Evolutionary conservation across 1,284 basidiomycete genomes (phyloP).

Genomic region (Rhodotorula sp.): DNA sequence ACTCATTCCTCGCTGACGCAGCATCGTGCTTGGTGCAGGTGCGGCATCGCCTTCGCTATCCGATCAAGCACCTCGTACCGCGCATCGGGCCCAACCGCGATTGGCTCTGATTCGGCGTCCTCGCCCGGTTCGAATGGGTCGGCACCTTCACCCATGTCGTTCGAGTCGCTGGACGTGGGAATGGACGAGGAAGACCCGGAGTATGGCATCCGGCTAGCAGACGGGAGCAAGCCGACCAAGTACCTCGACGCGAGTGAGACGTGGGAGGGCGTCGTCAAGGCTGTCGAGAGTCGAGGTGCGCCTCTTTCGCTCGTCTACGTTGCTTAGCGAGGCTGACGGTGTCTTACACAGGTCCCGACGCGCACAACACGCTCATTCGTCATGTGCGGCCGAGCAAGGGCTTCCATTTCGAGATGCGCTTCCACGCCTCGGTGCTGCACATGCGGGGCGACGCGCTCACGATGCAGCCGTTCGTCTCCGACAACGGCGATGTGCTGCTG

Average conservation of each 20-base stretch:
- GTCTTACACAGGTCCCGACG: conserved; percentile 29
- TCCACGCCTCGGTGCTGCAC: conserved; percentile 76
- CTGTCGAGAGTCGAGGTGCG: conserved; percentile 26
- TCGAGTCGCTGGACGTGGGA: neutral
- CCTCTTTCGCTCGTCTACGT: fast-evolving
- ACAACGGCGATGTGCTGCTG: conserved; percentile 37
- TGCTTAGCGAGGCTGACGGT: neutral
- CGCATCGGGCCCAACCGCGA: conserved; percentile 2
- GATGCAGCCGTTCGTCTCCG: conserved; percentile 68
- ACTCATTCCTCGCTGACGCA: too few relatives aligned
- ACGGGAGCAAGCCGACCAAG: neutral
- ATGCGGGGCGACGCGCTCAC: conserved; percentile 67
- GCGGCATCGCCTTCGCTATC: conserved; percentile 31
- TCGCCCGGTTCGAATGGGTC: neutral
- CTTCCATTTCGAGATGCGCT: conserved; percentile 44
- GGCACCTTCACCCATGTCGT: neutral
- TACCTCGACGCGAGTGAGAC: conserved; percentile 10
- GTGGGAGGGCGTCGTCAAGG: conserved; percentile 11
- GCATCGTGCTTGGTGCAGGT: conserved; percentile 10
- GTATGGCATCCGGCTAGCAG: conserved; percentile 5
- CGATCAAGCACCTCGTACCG: neutral
- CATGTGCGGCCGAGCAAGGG: neutral
- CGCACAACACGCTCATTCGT: neutral
- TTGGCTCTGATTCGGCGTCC: neutral
- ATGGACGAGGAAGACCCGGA: neutral